Evolutionary conservation across 306 rosid genomes (phyloP).

Genomic region (Styphnolobium japonicum): DNA sequence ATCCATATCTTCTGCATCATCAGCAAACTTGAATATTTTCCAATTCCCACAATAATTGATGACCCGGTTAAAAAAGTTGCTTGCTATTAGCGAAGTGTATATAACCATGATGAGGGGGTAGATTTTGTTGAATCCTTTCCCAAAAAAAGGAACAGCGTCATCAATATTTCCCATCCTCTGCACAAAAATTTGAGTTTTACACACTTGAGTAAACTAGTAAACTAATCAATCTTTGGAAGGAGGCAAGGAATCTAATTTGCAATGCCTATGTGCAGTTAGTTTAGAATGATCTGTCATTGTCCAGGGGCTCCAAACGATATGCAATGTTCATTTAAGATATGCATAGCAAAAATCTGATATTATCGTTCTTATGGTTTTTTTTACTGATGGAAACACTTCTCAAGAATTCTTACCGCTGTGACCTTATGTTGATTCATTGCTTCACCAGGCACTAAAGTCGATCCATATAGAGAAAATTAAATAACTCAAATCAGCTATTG

Average conservation of each 20-base stretch:
- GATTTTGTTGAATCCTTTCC: constrained; percentile 79
- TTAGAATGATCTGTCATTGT: not conserved
- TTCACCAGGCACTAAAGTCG: not conserved
- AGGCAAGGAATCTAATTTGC: not conserved
- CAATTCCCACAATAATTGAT: constrained; percentile 71
- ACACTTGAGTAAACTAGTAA: constrained; percentile 1
- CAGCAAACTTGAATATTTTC: constrained; percentile 63
- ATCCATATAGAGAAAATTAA: not conserved
- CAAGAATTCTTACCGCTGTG: not conserved
- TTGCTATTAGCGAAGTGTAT: constrained; percentile 74
- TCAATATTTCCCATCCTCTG: constrained; percentile 97
- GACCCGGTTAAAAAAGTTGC: constrained; percentile 70
- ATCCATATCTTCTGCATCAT: constrained; percentile 76
- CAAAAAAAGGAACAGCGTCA: constrained; percentile 90
- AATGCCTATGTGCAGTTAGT: not conserved
- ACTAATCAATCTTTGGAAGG: not conserved
- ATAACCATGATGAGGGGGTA: constrained; percentile 94
- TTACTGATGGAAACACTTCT: not conserved
- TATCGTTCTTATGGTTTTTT: not conserved
- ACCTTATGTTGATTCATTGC: not conserved
- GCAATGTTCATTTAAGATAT: not conserved
- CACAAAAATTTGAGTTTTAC: constrained; percentile 27
- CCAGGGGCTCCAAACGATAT: not conserved
- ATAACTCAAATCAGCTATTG: too few species aligned
- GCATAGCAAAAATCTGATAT: not conserved